Evolutionary conservation across 345 rosid genomes (phyloP), one percentile per base, ranked within the genome.

Genomic region (Bruguiera gymnorhiza): DNA sequence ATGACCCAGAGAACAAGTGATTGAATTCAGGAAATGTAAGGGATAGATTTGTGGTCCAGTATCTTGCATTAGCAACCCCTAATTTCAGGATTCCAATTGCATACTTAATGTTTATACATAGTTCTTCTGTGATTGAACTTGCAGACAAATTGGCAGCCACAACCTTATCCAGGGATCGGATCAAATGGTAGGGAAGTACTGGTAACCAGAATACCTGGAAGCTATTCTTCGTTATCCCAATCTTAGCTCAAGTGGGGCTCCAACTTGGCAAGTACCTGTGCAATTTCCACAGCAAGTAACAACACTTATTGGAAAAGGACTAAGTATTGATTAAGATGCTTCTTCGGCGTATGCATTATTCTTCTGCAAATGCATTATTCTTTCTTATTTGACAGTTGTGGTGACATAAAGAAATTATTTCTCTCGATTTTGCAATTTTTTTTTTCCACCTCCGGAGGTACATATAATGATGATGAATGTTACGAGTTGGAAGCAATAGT

Each of bases 1-100:
- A 83, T 60, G 95, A 82, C 63, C 82, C 85, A 83, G 95, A 87
- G 79, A 85, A 80, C 73, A 90, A 92, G 81, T 85, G 95, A 83
- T 37, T 84, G 77, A 92, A 88, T 74, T 85, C 80, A 62, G 95
- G 95, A 78, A 78, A 80, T 70, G 93, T 90, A 78, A 80, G 90
- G 43, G 61, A 70, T 50, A 70, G 34, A 21, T 63, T 62, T 55
- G 27, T 50, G 39, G 18, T 9, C 31, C 10, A 59, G 9, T 29
- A 37, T 53, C 32, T 56, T 16, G 10, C 34, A 20, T 53, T 51
- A 61, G 6, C 63, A 43, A 31, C 37, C 37, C 31, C 60, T 30
- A 21, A 32, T 23, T 66, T 66, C 60, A 50, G 51, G 68, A 3
- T 65, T 46, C 15, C 3, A 65, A 62, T 3, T 60, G 50, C 54